Evolutionary conservation across 441 rosid genomes (phyloP).

Genomic region (Adansonia gregorii): DNA sequence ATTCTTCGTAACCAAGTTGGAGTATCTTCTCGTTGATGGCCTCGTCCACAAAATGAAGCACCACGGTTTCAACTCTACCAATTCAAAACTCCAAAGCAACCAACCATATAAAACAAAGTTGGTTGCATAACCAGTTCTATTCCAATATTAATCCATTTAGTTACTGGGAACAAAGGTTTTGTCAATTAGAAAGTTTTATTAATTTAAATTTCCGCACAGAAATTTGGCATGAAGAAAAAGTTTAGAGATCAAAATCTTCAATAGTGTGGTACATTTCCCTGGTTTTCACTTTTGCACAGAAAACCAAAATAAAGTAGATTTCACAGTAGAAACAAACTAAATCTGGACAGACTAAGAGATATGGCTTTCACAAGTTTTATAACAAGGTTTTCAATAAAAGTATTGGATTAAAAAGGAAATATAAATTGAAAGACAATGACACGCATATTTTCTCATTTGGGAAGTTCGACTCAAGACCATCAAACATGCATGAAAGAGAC

Average conservation of each 20-base stretch:
- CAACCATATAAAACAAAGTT: neutral
- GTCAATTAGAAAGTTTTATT: neutral
- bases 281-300: neutral
- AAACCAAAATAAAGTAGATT: neutral
- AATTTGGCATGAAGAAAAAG: neutral
- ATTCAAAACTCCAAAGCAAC: neutral
- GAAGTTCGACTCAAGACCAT: neutral
- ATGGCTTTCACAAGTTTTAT: no score
- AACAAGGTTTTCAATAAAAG: no score
- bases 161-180: neutral
- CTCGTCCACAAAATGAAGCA: conserved; percentile 45
- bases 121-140: neutral
- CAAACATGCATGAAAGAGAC: neutral
- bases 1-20: conserved; percentile 53
- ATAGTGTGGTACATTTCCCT: neutral
- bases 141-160: neutral
- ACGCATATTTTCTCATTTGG: no score
- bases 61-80: conserved; percentile 16
- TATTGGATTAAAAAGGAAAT: no score
- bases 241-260: neutral
- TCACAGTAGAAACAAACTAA: no score
- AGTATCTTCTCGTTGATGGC: conserved; percentile 78
- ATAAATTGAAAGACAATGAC: no score
- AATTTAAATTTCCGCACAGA: neutral
- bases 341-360: no score